These are phyloP conservation scores for Debaryomyces maramus DNA, from an alignment of 805 yeast species.

Conservation along the genomic window DNA sequence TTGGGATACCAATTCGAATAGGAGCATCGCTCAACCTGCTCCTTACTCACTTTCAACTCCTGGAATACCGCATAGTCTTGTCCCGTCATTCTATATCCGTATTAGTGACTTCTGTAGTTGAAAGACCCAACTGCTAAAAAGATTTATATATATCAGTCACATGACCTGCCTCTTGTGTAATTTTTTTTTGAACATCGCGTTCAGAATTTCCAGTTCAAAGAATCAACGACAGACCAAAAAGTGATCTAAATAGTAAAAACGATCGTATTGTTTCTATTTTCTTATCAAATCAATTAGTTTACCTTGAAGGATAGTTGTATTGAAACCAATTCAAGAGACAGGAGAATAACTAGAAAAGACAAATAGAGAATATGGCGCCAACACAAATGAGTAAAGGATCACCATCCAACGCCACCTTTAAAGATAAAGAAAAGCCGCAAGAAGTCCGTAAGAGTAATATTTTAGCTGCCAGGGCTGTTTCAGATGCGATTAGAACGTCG, in stretches of 20 bases:
- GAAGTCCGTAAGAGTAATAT: conserved; percentile 90
- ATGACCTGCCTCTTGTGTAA: conserved; percentile 2
- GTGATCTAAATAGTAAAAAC: too few species aligned
- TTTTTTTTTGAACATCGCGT: conserved; percentile 2
- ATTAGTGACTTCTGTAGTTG: not conserved
- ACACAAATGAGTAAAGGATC: conserved; percentile 18
- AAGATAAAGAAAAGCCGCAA: conserved; percentile 90
- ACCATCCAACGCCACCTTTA: conserved; percentile 84
- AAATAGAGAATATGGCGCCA: conserved; percentile 11
- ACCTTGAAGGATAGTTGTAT: not conserved
- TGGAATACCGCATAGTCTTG: conserved; percentile 21
- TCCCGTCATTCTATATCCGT: not conserved
- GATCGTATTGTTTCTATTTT: not conserved
- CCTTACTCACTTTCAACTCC: conserved; percentile 21
- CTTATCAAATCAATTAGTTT: not conserved
- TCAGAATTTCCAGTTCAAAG: not conserved
- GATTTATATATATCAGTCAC: not conserved
- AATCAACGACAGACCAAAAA: too few species aligned
- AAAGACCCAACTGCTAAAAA: not conserved
- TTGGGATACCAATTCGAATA: conserved; percentile 35
- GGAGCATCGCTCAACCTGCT: conserved; percentile 33
- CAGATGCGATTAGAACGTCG: conserved; percentile 93
- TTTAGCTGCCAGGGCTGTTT: conserved; percentile 90
- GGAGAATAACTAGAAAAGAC: not conserved
- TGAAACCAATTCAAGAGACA: not conserved